A percentile compares a stretch with the other conserved stretches of the same genome.
phyloP scores from a whole-genome alignment of 169 alveolate species.

The Eimeria sp. region DNA sequence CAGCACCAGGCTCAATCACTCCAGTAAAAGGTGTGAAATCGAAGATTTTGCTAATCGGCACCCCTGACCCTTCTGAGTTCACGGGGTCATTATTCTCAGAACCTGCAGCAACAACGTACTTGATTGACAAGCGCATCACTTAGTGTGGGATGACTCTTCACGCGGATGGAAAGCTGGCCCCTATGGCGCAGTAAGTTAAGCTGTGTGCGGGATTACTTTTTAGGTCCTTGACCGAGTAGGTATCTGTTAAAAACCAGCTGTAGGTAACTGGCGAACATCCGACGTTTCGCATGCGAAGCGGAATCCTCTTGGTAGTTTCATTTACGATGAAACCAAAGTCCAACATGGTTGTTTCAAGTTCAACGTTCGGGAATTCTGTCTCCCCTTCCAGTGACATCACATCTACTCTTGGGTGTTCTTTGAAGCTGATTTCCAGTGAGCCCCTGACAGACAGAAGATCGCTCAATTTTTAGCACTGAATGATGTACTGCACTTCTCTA shows the following conservation, averaged over 20 bases:
- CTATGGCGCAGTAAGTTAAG: background rate
- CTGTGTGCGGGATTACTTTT: background rate
- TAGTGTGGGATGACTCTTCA: background rate
- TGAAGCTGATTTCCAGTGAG: slow-evolving; percentile 89
- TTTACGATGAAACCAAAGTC: slow-evolving; percentile 97
- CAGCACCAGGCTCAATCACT: slow-evolving; percentile 91
- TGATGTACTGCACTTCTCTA: background rate
- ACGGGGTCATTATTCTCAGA: slow-evolving; percentile 16
- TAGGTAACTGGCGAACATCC: slow-evolving; percentile 93
- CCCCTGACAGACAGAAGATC: slow-evolving; percentile 72
- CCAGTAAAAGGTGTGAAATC: slow-evolving; percentile 97
- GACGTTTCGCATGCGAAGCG: slow-evolving; percentile 90
- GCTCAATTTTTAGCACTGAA: background rate
- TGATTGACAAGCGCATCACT: background rate
- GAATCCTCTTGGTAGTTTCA: slow-evolving; percentile 82
- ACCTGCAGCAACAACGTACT: background rate
- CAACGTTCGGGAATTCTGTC: slow-evolving; percentile 95
- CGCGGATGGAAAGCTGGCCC: background rate
- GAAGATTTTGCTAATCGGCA: slow-evolving; percentile 94
- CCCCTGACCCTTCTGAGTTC: slow-evolving; percentile 66
- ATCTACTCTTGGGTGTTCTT: slow-evolving; percentile 96
- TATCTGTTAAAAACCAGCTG: slow-evolving; percentile 94
- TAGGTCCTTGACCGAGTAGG: slow-evolving; percentile 14
- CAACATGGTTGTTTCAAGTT: slow-evolving; percentile 89
- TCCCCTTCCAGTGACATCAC: slow-evolving; percentile 93